phyloP scores from a whole-genome alignment of 78 protist species.

The Mantamonas sphyraenae region DNA sequence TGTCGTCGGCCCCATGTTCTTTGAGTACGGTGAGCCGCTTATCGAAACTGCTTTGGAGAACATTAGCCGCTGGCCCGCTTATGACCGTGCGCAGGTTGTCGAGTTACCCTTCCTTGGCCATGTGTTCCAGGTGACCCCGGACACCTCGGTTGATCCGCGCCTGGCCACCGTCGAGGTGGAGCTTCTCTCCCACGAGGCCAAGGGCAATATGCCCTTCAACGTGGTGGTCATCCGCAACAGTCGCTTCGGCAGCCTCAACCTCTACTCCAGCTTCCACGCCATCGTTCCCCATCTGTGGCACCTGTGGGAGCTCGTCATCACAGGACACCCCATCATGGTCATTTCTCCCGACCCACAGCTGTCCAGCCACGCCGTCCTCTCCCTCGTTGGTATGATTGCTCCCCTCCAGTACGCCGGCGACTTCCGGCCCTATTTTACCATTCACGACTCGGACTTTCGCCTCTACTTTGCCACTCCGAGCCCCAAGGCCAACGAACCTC shows the following conservation, averaged over 20 bases:
- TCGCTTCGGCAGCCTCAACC: slow-evolving; percentile 7
- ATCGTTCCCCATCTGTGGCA: slow-evolving; percentile 37
- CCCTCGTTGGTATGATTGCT: slow-evolving; percentile 39
- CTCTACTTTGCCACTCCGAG: slow-evolving; percentile 10
- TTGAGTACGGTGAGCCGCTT: slow-evolving; percentile 41
- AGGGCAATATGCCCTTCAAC: too few species aligned
- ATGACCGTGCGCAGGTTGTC: neutral
- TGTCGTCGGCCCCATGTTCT: slow-evolving; percentile 42
- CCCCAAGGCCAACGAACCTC: too few species aligned
- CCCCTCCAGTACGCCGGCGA: slow-evolving; percentile 46
- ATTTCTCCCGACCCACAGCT: slow-evolving; percentile 35
- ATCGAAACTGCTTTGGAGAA: slow-evolving; percentile 23
- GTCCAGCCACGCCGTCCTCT: slow-evolving; percentile 43
- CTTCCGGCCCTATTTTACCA: slow-evolving; percentile 67
- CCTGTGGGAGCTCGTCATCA: slow-evolving; percentile 61
- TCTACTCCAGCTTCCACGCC: slow-evolving; percentile 25
- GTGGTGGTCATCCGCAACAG: too few species aligned
- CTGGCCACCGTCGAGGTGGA: too few species aligned
- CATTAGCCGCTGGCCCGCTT: neutral
- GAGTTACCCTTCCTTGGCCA: neutral
- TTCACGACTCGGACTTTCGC: slow-evolving; percentile 55
- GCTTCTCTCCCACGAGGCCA: too few species aligned
- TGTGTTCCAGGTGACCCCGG: neutral
- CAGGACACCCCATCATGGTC: slow-evolving; percentile 50
- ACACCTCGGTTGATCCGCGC: too few species aligned